phyloP scores from a whole-genome alignment of 345 rosid genomes.

The Excoecaria cochinchinensis region DNA sequence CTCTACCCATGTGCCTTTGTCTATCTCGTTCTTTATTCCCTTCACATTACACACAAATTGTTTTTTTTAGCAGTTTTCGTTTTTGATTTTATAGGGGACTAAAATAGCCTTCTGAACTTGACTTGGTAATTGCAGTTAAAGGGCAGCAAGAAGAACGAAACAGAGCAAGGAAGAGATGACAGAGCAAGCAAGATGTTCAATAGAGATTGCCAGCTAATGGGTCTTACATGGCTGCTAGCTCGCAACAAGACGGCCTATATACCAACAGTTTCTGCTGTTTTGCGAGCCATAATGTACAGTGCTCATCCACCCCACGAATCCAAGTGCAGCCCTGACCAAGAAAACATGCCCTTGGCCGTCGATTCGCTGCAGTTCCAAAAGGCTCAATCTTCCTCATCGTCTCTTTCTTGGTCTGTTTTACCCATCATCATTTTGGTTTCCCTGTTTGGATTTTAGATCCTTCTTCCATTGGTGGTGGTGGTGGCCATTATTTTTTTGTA shows the following conservation, averaged over 20 bases:
- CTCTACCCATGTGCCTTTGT: conserved; percentile 24
- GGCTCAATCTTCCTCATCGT: conserved; percentile 43
- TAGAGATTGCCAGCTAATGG: conserved; percentile 96
- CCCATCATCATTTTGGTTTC: conserved; percentile 4
- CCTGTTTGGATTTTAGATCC: conserved; percentile 33
- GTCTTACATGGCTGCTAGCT: conserved; percentile 95
- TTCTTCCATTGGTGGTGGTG: not conserved
- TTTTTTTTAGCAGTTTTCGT: not conserved
- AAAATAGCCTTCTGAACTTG: conserved; percentile 4
- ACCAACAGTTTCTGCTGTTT: conserved; percentile 94
- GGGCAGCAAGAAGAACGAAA: conserved; percentile 53
- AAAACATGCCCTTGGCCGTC: conserved; percentile 99
- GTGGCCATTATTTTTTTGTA: conserved; percentile 8
- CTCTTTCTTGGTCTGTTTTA: conserved; percentile 8
- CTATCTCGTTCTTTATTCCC: conserved; percentile 2
- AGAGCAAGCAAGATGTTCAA: conserved; percentile 86
- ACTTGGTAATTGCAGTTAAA: conserved; percentile 49
- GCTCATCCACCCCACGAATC: conserved; percentile 71
- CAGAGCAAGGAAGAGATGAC: conserved; percentile 18
- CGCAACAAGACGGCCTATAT: conserved; percentile 93
- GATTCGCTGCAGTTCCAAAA: conserved; percentile 84
- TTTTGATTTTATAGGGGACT: too few species aligned
- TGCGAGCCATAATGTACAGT: conserved; percentile 92
- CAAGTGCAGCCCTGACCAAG: conserved; percentile 95
- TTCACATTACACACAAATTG: conserved; percentile 38